Evolutionary conservation across 2,329 filamentous ascomycete species (phyloP).

Genomic region (Seiridium cupressi): DNA sequence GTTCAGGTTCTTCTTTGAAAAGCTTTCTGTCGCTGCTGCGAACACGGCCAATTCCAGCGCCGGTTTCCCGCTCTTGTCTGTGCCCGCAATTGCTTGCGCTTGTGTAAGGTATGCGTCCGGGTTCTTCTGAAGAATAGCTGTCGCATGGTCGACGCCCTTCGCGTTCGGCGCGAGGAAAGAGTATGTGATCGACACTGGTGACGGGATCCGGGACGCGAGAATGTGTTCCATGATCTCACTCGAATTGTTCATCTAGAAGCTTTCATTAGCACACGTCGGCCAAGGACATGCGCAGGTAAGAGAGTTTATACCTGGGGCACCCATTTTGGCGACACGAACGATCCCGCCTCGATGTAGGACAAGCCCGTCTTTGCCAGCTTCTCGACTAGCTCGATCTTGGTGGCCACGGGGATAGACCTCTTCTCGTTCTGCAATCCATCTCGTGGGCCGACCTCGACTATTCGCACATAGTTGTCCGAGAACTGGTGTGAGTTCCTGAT

Average conservation of each 20-base stretch:
- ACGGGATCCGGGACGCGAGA: conserved; percentile 53
- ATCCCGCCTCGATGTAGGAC: conserved; percentile 62
- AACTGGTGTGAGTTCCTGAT: conserved; percentile 17
- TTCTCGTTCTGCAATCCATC: conserved; percentile 71
- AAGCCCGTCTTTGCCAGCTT: conserved; percentile 56
- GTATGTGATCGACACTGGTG: conserved; percentile 62
- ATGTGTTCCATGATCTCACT: conserved; percentile 71
- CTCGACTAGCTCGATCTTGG: conserved; percentile 63
- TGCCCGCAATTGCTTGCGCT: conserved; percentile 36
- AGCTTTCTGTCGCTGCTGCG: conserved; percentile 77
- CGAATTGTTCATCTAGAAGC: conserved; percentile 73
- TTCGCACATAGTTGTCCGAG: conserved; percentile 31
- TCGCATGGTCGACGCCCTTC: conserved; percentile 67
- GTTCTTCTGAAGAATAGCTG: conserved; percentile 51
- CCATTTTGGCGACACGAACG: conserved; percentile 66
- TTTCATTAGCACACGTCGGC: conserved; percentile 11
- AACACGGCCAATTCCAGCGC: conserved; percentile 75
- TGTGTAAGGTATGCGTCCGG: conserved; percentile 49
- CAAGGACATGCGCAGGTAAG: neutral
- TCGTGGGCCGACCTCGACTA: conserved; percentile 68
- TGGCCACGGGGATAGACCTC: conserved; percentile 53
- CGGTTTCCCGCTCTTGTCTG: conserved; percentile 40
- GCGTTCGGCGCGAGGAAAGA: conserved; percentile 79
- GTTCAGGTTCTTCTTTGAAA: conserved; percentile 80
- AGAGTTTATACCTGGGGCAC: conserved; percentile 56